Evolutionary conservation across 345 rosid genomes (phyloP), one percentile per base, ranked within the genome.

Genomic region (Salix dunnii): DNA sequence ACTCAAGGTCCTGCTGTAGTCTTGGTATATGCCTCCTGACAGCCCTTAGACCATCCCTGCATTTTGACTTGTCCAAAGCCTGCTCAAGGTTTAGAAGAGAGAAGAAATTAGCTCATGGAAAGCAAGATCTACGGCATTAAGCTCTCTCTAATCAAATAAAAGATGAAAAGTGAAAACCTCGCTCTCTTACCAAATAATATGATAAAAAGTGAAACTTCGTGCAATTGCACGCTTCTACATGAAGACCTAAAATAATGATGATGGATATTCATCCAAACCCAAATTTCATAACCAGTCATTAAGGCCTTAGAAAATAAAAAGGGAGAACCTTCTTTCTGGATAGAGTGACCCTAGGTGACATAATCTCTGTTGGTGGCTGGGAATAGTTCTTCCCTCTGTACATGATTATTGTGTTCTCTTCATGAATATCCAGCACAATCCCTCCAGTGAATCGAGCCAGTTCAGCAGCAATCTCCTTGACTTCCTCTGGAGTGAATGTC

Each of bases 351-450:
- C 97, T 83, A 0, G 98, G 98, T 3, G 94, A 93, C 99, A 94
- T 92, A 48, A 93, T 96, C 76, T 96, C 98, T 18, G 97, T 92
- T 12, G 98, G 98, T 20, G 99, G 97, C 67, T 93, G 99, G 18
- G 86, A 82, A 83, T 96, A 93, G 76, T 96, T 96, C 89, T 96
- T 92, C 75, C 98, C 98, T 84, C 97, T 85, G 70, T 96, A 93
- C 98, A 93, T 93, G 74, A 96, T 88, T 69, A 96, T 85, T 18
- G 93, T 90, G 86, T 91, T 80, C 76, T 89, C 94, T 75, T 96
- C 92, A 70, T 89, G 93, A 51, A 93, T 86, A 69, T 92, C 95
- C 62, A 96, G 93, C 72, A 96, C 98, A 25, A 93, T 96, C 30
- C 98, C 98, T 33, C 98, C 97, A 0, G 91, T 90, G 84, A 91